These are phyloP conservation scores for Rhizopogon vulgaris DNA, from an alignment of 768 basidiomycete genomes.

Conservation along the genomic window DNA sequence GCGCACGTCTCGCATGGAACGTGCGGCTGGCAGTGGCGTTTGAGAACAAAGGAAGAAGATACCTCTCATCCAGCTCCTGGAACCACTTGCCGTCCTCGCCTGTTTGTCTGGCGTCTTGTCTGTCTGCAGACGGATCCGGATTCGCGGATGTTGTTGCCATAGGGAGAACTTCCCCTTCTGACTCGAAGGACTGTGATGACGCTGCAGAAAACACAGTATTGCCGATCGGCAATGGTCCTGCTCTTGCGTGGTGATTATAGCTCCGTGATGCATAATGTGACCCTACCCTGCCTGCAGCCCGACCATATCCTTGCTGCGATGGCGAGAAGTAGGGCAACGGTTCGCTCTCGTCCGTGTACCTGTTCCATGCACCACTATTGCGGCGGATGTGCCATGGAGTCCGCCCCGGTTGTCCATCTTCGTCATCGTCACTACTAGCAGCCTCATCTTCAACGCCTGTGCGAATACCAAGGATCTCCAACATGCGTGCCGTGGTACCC, in stretches of 20 bases:
- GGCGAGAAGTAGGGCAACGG: constrained; percentile 27
- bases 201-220: constrained; percentile 54
- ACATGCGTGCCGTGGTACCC: constrained; percentile 95
- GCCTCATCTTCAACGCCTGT: constrained; percentile 94
- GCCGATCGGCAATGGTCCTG: constrained; percentile 13
- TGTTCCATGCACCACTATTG: constrained; percentile 34
- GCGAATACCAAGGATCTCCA: constrained; percentile 92
- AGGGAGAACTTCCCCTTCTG: constrained; percentile 74
- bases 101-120: constrained; percentile 14
- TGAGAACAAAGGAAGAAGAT: constrained; percentile 87
- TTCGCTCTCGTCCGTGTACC: constrained; percentile 38
- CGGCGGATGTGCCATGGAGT: constrained; percentile 28
- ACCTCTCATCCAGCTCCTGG: constrained; percentile 91
- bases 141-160: constrained; percentile 50
- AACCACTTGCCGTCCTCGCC: constrained; percentile 91
- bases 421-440: constrained; percentile 46
- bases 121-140: constrained; percentile 9
- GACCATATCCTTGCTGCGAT: constrained; percentile 19
- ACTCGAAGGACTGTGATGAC: constrained; percentile 74
- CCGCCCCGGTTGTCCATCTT: constrained; percentile 34
- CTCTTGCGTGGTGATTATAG: constrained; percentile 59
- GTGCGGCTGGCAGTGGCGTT: constrained; percentile 86
- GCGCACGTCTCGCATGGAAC: constrained; percentile 73
- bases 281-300: constrained; percentile 42
- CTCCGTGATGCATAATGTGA: constrained; percentile 46